A percentile compares a stretch with the other conserved stretches of the same genome.
Evolutionary conservation across 345 rosid species (phyloP).

Genomic region (Pistacia integerrima): DNA sequence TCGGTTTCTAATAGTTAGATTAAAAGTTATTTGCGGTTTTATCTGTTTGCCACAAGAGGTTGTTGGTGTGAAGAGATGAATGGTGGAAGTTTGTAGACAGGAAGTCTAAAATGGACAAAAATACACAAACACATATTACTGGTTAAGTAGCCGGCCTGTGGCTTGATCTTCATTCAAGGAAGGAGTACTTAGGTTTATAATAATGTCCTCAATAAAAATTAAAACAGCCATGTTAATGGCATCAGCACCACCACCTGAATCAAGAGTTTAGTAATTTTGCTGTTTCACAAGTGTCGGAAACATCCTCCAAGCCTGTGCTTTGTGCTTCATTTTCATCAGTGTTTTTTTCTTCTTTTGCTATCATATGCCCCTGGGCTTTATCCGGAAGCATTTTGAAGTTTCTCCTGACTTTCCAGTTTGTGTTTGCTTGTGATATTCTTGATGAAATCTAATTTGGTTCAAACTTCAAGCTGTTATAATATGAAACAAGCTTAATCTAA

Average conservation of each 20-base stretch:
- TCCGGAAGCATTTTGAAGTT: conserved; percentile 12
- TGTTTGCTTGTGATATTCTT: not conserved
- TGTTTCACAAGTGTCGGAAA: not conserved
- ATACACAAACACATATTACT: not conserved
- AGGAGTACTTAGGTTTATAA: not conserved
- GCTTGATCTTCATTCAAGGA: not conserved
- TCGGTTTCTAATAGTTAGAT: too few species aligned
- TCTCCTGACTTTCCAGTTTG: conserved; percentile 7
- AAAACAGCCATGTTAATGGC: not conserved
- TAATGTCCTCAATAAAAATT: not conserved
- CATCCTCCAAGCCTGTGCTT: not conserved
- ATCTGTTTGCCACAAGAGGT: too few species aligned
- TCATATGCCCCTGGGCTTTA: not conserved
- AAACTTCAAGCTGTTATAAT: not conserved
- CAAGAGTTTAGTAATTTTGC: not conserved
- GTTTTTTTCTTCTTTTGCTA: not conserved
- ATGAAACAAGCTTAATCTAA: conserved; percentile 2
- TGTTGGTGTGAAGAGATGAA: too few species aligned
- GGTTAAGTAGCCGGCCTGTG: not conserved
- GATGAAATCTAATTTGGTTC: conserved; percentile 1
- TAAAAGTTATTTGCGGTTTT: too few species aligned
- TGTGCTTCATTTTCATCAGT: not conserved
- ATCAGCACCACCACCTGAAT: not conserved
- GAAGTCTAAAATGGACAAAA: not conserved
- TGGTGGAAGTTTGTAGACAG: too few species aligned